Percentiles rank a stretch among this genome's conserved stretches.
Conservation (phyloP, 805 yeast genomes). For the Pichia cabralensis region DNA sequence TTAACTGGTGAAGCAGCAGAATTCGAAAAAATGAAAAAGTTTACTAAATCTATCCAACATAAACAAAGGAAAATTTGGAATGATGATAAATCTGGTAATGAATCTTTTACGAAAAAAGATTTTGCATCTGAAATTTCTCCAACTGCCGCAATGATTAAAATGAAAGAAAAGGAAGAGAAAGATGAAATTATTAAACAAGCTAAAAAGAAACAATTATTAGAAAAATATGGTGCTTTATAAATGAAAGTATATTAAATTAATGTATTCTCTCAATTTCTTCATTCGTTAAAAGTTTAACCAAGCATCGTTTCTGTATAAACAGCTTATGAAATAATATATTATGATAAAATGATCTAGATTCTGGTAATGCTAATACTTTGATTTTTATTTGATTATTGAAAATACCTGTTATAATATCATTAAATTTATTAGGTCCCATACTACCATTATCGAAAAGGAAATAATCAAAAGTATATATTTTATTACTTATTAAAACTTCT, state of each 20-base stretch:
- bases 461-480: not conserved
- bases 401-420: too few relatives aligned
- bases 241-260: too few relatives aligned
- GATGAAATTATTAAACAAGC: constrained; percentile 20
- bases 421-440: too few relatives aligned
- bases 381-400: too few relatives aligned
- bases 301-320: too few relatives aligned
- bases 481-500: not conserved
- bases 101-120: constrained; percentile 17
- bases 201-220: constrained; percentile 25
- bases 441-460: too few relatives aligned
- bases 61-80: constrained; percentile 14
- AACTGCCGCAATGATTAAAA: constrained; percentile 31
- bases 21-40: constrained; percentile 36
- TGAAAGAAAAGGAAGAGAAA: constrained; percentile 26
- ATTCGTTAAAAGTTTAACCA: too few relatives aligned
- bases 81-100: constrained; percentile 6
- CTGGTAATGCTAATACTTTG: too few relatives aligned
- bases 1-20: constrained; percentile 48
- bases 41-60: constrained; percentile 27
- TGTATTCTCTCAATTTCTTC: too few relatives aligned
- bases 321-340: too few relatives aligned
- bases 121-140: constrained; percentile 34
- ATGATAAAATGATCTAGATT: too few relatives aligned
- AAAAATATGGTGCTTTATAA: constrained; percentile 28